Conservation (phyloP, 768 basidiomycete species). For the Dendrothele bispora region DNA sequence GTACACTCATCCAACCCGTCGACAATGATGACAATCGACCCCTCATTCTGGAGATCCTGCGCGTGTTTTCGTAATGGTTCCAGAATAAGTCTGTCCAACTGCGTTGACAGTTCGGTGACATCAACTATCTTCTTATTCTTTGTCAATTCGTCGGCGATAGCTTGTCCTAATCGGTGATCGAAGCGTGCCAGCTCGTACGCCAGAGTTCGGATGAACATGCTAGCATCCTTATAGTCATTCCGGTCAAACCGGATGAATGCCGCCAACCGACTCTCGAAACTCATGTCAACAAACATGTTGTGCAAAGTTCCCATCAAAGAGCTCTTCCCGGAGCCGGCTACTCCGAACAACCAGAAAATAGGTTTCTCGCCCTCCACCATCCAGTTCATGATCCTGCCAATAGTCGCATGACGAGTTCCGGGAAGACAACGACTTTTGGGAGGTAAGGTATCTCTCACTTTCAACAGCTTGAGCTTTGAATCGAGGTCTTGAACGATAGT, state of each 20-base stretch:
- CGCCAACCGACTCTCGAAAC: not conserved
- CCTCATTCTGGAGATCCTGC: not conserved
- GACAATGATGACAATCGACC: not conserved
- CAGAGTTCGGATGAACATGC: not conserved
- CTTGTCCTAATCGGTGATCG: not conserved
- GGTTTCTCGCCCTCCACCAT: not conserved
- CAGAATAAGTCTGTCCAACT: not conserved
- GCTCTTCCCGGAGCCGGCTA: conserved; percentile 1
- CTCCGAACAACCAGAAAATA: not conserved
- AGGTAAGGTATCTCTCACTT: no score
- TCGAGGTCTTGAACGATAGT: no score
- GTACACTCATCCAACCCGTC: conserved; percentile 1
- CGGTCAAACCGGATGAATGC: conserved; percentile 1
- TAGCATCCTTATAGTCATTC: not conserved
- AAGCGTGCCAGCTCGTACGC: not conserved
- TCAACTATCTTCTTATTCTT: not conserved
- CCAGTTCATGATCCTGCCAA: not conserved
- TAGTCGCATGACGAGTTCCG: not conserved
- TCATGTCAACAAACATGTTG: not conserved
- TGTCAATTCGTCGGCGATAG: not conserved
- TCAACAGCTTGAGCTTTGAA: no score
- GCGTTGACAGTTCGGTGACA: not conserved
- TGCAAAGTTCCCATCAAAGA: not conserved
- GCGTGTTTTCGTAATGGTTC: not conserved
- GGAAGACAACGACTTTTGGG: no score